Conservation (phyloP, 179 eudicot genomes). For the Patellifolia procumbens region DNA sequence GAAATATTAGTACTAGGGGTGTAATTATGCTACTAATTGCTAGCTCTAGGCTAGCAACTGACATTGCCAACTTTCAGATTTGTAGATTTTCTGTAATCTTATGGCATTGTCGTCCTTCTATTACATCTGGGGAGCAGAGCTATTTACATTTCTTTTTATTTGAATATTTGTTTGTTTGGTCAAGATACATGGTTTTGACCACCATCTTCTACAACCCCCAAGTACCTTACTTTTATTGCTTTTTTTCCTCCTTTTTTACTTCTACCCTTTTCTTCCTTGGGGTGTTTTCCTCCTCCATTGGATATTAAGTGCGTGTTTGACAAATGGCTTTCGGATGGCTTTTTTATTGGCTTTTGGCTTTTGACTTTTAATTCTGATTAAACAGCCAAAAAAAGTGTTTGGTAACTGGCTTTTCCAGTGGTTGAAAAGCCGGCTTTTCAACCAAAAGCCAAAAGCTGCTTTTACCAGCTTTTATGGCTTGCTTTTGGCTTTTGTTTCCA, state of each 20-base stretch:
- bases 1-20: not conserved
- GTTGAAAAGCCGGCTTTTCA: too few relatives aligned
- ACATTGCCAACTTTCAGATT: slow-evolving; percentile 50
- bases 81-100: slow-evolving; percentile 37
- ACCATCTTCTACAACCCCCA: slow-evolving; percentile 26
- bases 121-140: slow-evolving; percentile 37
- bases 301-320: too few relatives aligned
- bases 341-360: too few relatives aligned
- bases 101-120: slow-evolving; percentile 38
- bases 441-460: too few relatives aligned
- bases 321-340: too few relatives aligned
- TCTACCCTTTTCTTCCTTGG: not conserved
- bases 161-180: slow-evolving; percentile 38
- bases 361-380: too few relatives aligned
- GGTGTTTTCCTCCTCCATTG: not conserved
- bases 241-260: not conserved
- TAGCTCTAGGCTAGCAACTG: slow-evolving; percentile 43
- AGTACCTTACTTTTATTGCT: slow-evolving; percentile 5
- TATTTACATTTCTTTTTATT: slow-evolving; percentile 25
- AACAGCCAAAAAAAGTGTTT: too few relatives aligned
- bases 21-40: slow-evolving; percentile 20
- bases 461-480: too few relatives aligned
- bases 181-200: slow-evolving; percentile 38
- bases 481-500: too few relatives aligned
- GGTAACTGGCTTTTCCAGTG: too few relatives aligned